These are phyloP conservation scores for Erodium moschatum DNA, from an alignment of 441 rosid species.

Conservation along the genomic window DNA sequence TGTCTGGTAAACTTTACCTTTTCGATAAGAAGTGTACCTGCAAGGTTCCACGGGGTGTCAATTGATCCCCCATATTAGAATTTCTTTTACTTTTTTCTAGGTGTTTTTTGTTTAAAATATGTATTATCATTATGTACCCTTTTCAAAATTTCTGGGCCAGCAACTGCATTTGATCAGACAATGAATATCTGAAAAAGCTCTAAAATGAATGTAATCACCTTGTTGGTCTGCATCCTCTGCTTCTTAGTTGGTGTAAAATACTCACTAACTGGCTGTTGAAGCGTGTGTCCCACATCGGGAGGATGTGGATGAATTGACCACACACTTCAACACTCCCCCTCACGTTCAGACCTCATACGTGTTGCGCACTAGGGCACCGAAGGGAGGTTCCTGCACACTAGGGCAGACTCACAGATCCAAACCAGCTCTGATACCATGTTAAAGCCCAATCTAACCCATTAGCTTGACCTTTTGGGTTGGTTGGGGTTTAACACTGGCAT, in stretches of 20 bases:
- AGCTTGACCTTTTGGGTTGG: too few relatives aligned
- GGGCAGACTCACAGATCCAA: too few relatives aligned
- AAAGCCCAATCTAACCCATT: too few relatives aligned
- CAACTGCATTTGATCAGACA: constrained; percentile 3
- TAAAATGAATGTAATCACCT: not conserved
- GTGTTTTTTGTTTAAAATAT: not conserved
- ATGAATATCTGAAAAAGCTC: not conserved
- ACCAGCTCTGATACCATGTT: too few relatives aligned
- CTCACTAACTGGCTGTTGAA: not conserved
- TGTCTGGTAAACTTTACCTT: not conserved
- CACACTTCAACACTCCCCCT: too few relatives aligned
- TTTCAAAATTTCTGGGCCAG: not conserved
- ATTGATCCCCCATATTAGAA: not conserved
- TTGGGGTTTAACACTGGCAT: not conserved
- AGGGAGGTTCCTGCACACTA: too few relatives aligned
- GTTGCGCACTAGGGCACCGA: too few relatives aligned
- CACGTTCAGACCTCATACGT: too few relatives aligned
- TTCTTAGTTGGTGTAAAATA: not conserved
- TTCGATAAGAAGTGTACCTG: not conserved
- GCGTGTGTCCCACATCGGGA: too few relatives aligned
- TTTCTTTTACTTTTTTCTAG: not conserved
- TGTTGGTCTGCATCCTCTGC: not conserved
- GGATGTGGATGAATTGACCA: too few relatives aligned
- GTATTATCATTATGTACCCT: not conserved
- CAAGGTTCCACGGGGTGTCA: not conserved